phyloP scores from a whole-genome alignment of 345 rosid species.

The Dovyalis caffra region DNA sequence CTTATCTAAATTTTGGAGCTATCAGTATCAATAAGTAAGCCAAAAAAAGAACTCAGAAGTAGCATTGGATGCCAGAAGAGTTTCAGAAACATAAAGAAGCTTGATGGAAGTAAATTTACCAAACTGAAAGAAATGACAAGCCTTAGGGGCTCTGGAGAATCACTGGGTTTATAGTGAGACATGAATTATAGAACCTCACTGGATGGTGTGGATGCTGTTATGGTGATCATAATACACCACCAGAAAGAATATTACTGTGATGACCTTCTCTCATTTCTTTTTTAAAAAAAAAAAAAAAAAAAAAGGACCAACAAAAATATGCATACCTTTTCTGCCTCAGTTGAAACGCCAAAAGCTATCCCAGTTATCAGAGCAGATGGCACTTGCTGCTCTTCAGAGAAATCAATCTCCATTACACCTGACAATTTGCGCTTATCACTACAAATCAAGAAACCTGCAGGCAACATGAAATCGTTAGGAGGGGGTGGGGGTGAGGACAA shows the following conservation, averaged over 20 bases:
- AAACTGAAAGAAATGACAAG: background rate
- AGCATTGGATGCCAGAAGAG: background rate
- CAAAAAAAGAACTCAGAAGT: background rate
- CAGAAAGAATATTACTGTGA: background rate
- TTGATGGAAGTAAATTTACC: background rate
- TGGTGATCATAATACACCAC: background rate
- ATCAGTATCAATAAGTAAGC: background rate
- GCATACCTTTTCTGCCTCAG: constrained; percentile 40
- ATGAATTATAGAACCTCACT: background rate
- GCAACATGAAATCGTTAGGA: background rate
- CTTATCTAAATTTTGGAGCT: background rate
- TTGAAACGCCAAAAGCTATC: constrained; percentile 42
- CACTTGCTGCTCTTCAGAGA: constrained; percentile 34
- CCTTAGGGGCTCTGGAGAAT: background rate
- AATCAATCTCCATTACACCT: constrained; percentile 35
- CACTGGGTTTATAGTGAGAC: background rate
- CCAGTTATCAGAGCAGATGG: constrained; percentile 44
- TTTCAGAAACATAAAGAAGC: background rate
- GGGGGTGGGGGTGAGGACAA: no score
- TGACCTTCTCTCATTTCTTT: background rate
- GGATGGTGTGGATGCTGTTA: background rate
- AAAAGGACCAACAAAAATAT: background rate
- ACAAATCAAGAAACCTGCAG: constrained; percentile 21
- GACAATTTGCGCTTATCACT: constrained; percentile 5
- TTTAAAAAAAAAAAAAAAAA: background rate